Percentiles rank a stretch among this genome's conserved stretches.
phyloP scores from a whole-genome alignment of 2,329 filamentous ascomycete species.

The Teratosphaeria gauchensis region DNA sequence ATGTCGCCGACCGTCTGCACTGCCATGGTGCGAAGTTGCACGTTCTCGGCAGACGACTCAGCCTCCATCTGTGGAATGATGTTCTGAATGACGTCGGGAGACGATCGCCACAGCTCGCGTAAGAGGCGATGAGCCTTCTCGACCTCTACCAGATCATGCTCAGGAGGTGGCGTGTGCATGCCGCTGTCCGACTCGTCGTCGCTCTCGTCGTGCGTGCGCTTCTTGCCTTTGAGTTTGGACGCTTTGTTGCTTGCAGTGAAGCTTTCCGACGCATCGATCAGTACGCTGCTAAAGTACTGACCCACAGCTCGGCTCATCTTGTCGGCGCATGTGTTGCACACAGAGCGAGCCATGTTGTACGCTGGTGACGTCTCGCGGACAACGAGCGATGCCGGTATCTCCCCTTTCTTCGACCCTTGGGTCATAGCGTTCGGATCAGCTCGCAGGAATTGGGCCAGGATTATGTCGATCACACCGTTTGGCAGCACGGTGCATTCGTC shows the following conservation, averaged over 20 bases:
- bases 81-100: constrained; percentile 78
- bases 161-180: constrained; percentile 47
- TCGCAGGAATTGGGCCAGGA: constrained; percentile 90
- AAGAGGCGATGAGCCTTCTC: constrained; percentile 83
- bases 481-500: constrained; percentile 76
- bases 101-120: constrained; percentile 86
- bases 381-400: constrained; percentile 6
- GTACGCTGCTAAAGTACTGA: constrained; percentile 94
- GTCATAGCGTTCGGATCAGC: constrained; percentile 57
- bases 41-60: constrained; percentile 81
- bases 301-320: constrained; percentile 93
- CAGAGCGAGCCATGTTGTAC: constrained; percentile 91
- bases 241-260: constrained; percentile 13
- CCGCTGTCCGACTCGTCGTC: constrained; percentile 35
- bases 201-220: constrained; percentile 30
- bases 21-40: constrained; percentile 74
- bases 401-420: constrained; percentile 35
- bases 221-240: constrained; percentile 42
- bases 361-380: constrained; percentile 81
- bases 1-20: constrained; percentile 94
- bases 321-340: constrained; percentile 80
- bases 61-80: constrained; percentile 90
- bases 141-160: constrained; percentile 78
- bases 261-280: constrained; percentile 63
- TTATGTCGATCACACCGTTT: constrained; percentile 74